Evolutionary conservation across 768 basidiomycete genomes (phyloP).

Genomic region (Holtermannia corniformis): DNA sequence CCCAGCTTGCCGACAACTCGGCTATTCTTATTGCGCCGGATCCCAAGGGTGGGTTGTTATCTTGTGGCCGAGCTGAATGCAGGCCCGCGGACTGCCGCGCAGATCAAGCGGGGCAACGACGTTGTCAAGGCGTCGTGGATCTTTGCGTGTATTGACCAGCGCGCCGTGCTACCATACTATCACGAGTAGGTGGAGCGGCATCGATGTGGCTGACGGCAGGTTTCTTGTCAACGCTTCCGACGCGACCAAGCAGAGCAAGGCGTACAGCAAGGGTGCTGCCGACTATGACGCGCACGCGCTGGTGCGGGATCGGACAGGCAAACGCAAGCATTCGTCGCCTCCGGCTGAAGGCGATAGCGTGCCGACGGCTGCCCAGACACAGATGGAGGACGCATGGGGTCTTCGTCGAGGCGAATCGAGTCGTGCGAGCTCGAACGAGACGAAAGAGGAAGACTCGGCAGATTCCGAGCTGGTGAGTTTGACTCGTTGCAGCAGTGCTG

Average conservation of each 20-base stretch:
- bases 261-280: slow-evolving; percentile 23
- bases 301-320: slow-evolving; percentile 20
- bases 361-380: slow-evolving; percentile 4
- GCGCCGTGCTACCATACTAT: slow-evolving; percentile 52
- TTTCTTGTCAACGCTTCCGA: slow-evolving; percentile 31
- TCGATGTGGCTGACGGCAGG: slow-evolving; percentile 8
- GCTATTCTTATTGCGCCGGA: slow-evolving; percentile 56
- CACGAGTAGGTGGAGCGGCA: slow-evolving; percentile 50
- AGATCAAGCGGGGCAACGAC: slow-evolving; percentile 59
- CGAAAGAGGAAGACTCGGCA: too few relatives aligned
- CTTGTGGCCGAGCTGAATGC: not conserved
- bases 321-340: not conserved
- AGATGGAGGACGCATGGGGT: slow-evolving; percentile 26
- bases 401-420: slow-evolving; percentile 10
- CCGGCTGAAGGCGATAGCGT: not conserved
- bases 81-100: slow-evolving; percentile 41
- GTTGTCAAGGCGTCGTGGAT: slow-evolving; percentile 78
- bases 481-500: too few relatives aligned
- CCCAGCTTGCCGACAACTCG: slow-evolving; percentile 25
- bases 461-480: not conserved
- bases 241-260: slow-evolving; percentile 22
- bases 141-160: slow-evolving; percentile 58
- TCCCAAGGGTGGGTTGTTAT: slow-evolving; percentile 52
- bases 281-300: slow-evolving; percentile 23
- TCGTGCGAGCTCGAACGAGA: too few relatives aligned